Evolutionary conservation across 2,329 filamentous ascomycete genomes (phyloP), one percentile per base, ranked within the genome.

Genomic region (Pezicula radicicola): DNA sequence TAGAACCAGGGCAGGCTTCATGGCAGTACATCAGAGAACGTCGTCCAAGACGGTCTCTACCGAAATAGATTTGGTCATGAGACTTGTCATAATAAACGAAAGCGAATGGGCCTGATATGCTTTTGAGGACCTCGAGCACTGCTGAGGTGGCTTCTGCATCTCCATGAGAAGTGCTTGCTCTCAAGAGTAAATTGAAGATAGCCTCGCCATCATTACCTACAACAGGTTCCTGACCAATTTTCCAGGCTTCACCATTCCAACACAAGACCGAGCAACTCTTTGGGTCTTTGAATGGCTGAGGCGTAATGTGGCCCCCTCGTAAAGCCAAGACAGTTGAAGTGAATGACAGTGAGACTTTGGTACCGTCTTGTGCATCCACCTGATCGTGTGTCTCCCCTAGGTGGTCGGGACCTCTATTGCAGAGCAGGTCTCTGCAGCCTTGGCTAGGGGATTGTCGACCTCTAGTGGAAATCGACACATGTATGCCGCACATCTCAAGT

Each of bases 201-300:
- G 74, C 71, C 62, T 87, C 78, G 3, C 89, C 89, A 70, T 99
- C 94, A 65, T 96, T 97, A 52, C 84, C 88, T 39, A 64, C 53
- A n/a, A 96, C 75, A 1, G 68, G 62, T 9, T 77, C 61, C 33
- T 77, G 78, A 8, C 70, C 71, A 46, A 96, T 77, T 52, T 80
- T 86, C 94, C 94, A 99, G 1, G 91, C 93, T 68, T 99, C 94
- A 41, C 94, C 94, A 65, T 99, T 99, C 94, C 94, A 99, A 77
- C 93, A 97, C 2, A 99, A 76, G 1, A 89, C 75, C 1, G 87
- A 90, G 4, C 78, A 76, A 0, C 78, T 78, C 0, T 61, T 56
- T 3, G 65, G 36, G 58, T 87, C 80, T 40, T 79, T 68, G 4
- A 96, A 79, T 2, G 94, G 94, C 68, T 97, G 94, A 33, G 72